phyloP scores from a whole-genome alignment of 495 filamentous ascomycete genomes.

The Chaetomium cochliodes region DNA sequence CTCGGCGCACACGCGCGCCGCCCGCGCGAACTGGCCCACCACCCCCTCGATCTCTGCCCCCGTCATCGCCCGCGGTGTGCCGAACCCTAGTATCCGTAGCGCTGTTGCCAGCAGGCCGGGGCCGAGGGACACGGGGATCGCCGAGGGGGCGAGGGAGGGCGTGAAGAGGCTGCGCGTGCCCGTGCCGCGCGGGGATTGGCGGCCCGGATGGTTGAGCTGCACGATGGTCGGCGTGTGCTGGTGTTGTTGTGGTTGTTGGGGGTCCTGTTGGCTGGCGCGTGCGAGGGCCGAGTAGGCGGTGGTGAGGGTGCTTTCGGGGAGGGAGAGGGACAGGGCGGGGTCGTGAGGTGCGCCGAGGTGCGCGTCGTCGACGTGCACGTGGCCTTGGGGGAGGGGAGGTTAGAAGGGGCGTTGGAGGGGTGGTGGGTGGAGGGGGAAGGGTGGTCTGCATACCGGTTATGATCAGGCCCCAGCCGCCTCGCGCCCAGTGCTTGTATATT shows the following conservation, averaged over 20 bases:
- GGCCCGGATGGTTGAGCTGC: slow-evolving; percentile 59
- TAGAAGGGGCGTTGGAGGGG: neutral
- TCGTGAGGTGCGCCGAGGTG: slow-evolving; percentile 49
- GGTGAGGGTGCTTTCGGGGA: slow-evolving; percentile 36
- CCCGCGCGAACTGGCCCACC: slow-evolving; percentile 55
- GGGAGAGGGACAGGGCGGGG: slow-evolving; percentile 39
- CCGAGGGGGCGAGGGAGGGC: slow-evolving; percentile 51
- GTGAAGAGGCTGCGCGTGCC: slow-evolving; percentile 49
- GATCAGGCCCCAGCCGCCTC: slow-evolving; percentile 50
- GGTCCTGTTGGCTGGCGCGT: slow-evolving; percentile 34
- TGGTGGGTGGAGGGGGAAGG: neutral
- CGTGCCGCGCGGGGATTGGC: slow-evolving; percentile 50
- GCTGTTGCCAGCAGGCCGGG: slow-evolving; percentile 49
- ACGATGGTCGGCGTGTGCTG: slow-evolving; percentile 47
- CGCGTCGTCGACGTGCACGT: slow-evolving; percentile 57
- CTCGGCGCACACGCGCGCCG: slow-evolving; percentile 57
- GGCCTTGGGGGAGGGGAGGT: slow-evolving; percentile 32
- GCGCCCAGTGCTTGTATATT: slow-evolving; percentile 59
- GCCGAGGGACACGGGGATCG: slow-evolving; percentile 42
- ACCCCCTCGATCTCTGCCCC: slow-evolving; percentile 54
- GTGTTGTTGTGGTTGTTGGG: no score
- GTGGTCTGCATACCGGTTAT: slow-evolving; percentile 20
- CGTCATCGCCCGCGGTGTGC: slow-evolving; percentile 55
- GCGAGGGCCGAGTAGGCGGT: slow-evolving; percentile 51
- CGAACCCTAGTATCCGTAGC: slow-evolving; percentile 56